phyloP scores from a whole-genome alignment of 768 basidiomycete genomes.

The Mycena haematopus region DNA sequence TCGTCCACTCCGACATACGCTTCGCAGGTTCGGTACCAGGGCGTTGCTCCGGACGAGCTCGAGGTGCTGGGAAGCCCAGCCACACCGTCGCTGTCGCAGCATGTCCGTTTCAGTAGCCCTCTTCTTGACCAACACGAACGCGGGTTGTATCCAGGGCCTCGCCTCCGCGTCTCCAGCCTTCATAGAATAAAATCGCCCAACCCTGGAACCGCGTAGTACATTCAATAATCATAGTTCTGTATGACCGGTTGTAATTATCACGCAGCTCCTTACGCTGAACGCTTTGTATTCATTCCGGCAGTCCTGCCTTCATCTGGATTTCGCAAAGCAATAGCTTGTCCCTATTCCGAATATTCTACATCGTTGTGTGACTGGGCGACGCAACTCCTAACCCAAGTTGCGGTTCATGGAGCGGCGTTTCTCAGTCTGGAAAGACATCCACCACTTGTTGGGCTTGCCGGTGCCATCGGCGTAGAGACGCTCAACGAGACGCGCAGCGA shows the following conservation, averaged over 20 bases:
- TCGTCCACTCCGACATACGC: background rate
- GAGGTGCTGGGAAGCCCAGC: slow-evolving; percentile 3
- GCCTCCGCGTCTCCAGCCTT: slow-evolving; percentile 23
- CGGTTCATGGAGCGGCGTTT: slow-evolving; percentile 97
- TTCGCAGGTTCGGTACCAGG: slow-evolving; percentile 8
- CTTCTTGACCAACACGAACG: slow-evolving; percentile 21
- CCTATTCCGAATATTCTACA: too few relatives aligned
- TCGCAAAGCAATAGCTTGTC: too few relatives aligned
- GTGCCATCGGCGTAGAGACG: slow-evolving; percentile 92
- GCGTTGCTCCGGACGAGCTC: slow-evolving; percentile 7
- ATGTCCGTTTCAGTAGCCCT: slow-evolving; percentile 22
- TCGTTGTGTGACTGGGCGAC: too few relatives aligned
- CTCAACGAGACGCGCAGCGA: slow-evolving; percentile 85
- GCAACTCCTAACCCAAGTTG: slow-evolving; percentile 63
- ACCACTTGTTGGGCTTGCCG: slow-evolving; percentile 98
- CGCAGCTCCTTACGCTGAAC: too few relatives aligned
- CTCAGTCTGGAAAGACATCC: slow-evolving; percentile 99
- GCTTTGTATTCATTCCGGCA: too few relatives aligned
- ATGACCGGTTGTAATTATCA: background rate
- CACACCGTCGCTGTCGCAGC: background rate
- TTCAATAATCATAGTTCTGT: background rate
- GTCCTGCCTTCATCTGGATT: too few relatives aligned
- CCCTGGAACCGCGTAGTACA: slow-evolving; percentile 1
- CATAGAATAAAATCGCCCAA: background rate
- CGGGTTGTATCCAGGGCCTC: slow-evolving; percentile 9